Percentiles rank a stretch among this genome's conserved stretches.
These are phyloP conservation scores for Rhodomyrtus psidioides DNA, from an alignment of 441 rosid species.

Conservation along the genomic window DNA sequence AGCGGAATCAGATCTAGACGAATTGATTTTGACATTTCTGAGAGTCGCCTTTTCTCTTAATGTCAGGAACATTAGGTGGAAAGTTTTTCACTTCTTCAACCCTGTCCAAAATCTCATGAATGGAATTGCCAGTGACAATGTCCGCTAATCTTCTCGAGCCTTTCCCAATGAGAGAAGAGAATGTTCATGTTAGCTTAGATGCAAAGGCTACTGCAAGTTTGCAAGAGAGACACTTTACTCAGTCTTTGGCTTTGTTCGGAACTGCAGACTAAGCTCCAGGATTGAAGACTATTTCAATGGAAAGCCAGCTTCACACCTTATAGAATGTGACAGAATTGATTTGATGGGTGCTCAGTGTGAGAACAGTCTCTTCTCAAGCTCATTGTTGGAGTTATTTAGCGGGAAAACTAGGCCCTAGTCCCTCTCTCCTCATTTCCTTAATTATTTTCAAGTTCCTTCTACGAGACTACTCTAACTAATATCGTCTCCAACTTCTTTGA, in stretches of 20 bases:
- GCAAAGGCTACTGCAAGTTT: conserved; percentile 26
- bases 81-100: conserved; percentile 21
- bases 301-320: too few species aligned
- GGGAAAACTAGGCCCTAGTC: too few species aligned
- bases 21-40: neutral
- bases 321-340: too few species aligned
- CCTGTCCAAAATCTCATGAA: conserved; percentile 15
- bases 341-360: too few species aligned
- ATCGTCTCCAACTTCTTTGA: too few species aligned
- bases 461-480: too few species aligned
- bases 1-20: neutral
- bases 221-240: conserved; percentile 25
- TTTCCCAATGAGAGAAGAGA: conserved; percentile 18
- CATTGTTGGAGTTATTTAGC: too few species aligned
- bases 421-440: too few species aligned
- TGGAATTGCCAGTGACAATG: conserved; percentile 13
- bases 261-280: conserved; percentile 17
- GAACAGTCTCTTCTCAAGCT: too few species aligned
- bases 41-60: too few species aligned
- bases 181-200: conserved; percentile 20
- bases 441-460: too few species aligned
- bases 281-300: too few species aligned
- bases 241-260: conserved; percentile 17
- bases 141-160: conserved; percentile 19
- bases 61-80: conserved; percentile 22